Evolutionary conservation across 257 asterid species (phyloP), one percentile per base, ranked within the genome.

Genomic region (Solanum megistacrolobum): DNA sequence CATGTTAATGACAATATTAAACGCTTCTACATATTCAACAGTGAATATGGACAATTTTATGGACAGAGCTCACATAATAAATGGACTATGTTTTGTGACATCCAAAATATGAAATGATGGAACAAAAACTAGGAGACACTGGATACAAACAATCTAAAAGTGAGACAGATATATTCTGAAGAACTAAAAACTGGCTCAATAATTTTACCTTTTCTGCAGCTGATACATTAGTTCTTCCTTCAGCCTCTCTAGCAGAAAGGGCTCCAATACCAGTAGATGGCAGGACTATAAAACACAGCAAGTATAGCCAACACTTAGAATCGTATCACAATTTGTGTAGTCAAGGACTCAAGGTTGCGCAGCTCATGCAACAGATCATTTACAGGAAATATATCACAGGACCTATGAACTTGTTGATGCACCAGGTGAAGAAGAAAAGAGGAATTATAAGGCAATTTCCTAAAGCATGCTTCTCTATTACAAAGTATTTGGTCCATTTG

Each of bases 161-260:
- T 25, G 27, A 79, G 27, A 27, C 39, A 43, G 85, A 79, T 27
- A 79, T 1, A 79, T 25, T 32, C 84, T 41, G 65, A 78, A 39
- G 62, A 78, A 25, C 66, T 43, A 79, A 43, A 5, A 82, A 31
- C 69, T 48, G 69, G 86, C 58, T 48, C 69, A 48, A 90, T 68
- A 88, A 62, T 68, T 75, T 87, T 88, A 95, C 99, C 98, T 95
- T 97, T 87, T 96, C 99, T 85, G 95, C 99, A 32, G 97, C 92
- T 32, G 98, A 92, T 60, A 93, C 90, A 92, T 94, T 96, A 91
- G 95, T 92, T 92, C 98, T 92, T 89, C 99, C 99, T 89, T 97
- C 99, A 46, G 99, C 98, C 92, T 97, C 99, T 92, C 99, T 94
- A 74, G 97, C 95, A 88, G 99, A 95, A 90, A 97, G 98, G 91